Evolutionary conservation across 768 basidiomycete genomes (phyloP), one percentile per base, ranked within the genome.

Genomic region (Glaciozyma martinii): DNA sequence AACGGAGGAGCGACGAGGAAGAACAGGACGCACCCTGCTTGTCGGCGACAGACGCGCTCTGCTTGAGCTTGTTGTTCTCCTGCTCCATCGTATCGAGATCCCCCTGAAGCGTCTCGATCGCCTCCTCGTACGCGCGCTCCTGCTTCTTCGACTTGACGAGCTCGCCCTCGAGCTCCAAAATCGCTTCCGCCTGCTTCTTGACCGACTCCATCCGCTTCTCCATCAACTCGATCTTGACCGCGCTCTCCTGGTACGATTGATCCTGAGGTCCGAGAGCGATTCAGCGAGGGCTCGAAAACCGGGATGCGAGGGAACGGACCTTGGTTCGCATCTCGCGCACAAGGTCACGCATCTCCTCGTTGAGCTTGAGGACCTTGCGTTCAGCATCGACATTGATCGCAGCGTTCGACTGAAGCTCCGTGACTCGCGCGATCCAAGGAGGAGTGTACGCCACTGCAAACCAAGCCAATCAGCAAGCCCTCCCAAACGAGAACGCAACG

Each of bases 151-250:
- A 84, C 75, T 91, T 91, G 33, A 81, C 77, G 3, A 97, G 79
- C 71, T 93, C 87, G 40, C 75, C 77, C 78, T 97, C 92, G 25
- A 98, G 83, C 66, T 90, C 87, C 19, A 80, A 76, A 59, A 97
- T 87, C 10, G 82, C 78, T 62, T 97, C 94, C 6, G 86, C 85
- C 77, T 80, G 71, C 75, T 87, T 90, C 81, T 90, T 93, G 66
- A 85, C 86, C 3, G 85, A 82, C 74, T 98, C 93, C 81, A 92
- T 85, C 40, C 91, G 83, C 54, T 92, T 85, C 75, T 95, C 92
- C 84, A 98, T 88, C 19, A 93, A 81, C 75, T 97, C 90, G 62
- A 97, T 90, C 80, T 93, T 97, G 61, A 97, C 92, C 3, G 80
- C 79, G 7, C 85, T 80, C 74, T 98, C 95, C 76, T 97, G 91